Percentiles rank a stretch among this genome's conserved stretches.
Conservation (phyloP, 805 yeast species). For the Zygoascus bituminiphila region DNA sequence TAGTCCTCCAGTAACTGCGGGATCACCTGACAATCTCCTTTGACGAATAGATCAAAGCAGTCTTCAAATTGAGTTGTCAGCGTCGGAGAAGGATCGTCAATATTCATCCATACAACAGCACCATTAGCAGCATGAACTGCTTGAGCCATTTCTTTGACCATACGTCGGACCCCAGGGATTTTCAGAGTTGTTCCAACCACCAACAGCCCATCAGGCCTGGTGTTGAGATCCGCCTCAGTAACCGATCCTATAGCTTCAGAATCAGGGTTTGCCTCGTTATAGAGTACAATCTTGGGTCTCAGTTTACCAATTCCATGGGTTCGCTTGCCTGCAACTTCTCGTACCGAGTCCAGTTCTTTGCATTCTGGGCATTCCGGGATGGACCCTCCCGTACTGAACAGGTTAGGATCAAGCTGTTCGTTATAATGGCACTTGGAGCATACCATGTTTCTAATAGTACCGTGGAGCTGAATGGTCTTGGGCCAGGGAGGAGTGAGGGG, state of each 20-base stretch:
- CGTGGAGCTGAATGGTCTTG: conserved; percentile 73
- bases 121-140: conserved; percentile 51
- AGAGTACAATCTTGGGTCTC: conserved; percentile 58
- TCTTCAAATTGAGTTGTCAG: conserved; percentile 42
- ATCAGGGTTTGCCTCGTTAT: conserved; percentile 78
- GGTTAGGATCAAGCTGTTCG: conserved; percentile 42
- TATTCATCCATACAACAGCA: conserved; percentile 52
- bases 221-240: conserved; percentile 54
- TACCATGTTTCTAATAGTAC: conserved; percentile 61
- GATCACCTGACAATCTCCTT: conserved; percentile 58
- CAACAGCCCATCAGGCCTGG: conserved; percentile 66
- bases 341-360: conserved; percentile 45
- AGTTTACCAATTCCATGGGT: conserved; percentile 53
- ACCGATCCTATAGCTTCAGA: conserved; percentile 79
- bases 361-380: conserved; percentile 61
- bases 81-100: conserved; percentile 32
- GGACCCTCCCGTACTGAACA: conserved; percentile 34
- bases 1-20: conserved; percentile 31
- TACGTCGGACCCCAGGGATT: conserved; percentile 62
- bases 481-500: conserved; percentile 46
- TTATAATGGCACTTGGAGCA: conserved; percentile 70
- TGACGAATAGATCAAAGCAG: conserved; percentile 47
- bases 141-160: conserved; percentile 53
- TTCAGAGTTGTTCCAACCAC: conserved; percentile 81
- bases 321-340: conserved; percentile 56